Percentiles rank a stretch among this genome's conserved stretches.
Conservation (phyloP, 2,329 filamentous ascomycete genomes). For the Tolypocladium paradoxum region DNA sequence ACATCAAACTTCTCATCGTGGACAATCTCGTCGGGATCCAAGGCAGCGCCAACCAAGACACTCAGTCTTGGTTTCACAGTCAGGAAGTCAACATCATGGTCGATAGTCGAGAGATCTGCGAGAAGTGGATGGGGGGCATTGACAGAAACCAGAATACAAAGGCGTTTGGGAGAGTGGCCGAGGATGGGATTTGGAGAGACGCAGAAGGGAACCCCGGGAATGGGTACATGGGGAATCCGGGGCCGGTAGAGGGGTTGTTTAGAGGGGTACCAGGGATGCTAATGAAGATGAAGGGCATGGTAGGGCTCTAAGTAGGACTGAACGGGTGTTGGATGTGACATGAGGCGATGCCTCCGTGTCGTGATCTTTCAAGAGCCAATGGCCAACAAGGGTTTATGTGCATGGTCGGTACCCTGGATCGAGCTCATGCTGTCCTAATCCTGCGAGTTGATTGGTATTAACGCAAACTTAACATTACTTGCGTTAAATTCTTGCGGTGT, state of each 20-base stretch:
- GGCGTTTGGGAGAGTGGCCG: slow-evolving; percentile 22
- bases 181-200: background rate
- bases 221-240: background rate
- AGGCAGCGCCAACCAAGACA: slow-evolving; percentile 72
- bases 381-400: too few species aligned
- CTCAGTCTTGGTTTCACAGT: slow-evolving; percentile 67
- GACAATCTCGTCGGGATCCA: slow-evolving; percentile 59
- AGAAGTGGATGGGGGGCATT: slow-evolving; percentile 50
- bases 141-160: slow-evolving; percentile 57
- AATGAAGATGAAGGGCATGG: background rate
- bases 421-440: too few species aligned
- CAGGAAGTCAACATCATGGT: slow-evolving; percentile 72
- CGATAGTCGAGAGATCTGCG: slow-evolving; percentile 51
- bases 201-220: background rate
- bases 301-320: background rate
- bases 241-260: background rate
- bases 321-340: too few species aligned
- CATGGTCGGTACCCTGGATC: too few species aligned
- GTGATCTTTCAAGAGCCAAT: too few species aligned
- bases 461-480: too few species aligned
- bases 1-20: slow-evolving; percentile 68
- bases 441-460: too few species aligned
- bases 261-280: background rate
- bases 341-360: too few species aligned
- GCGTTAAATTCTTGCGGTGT: too few species aligned